These are phyloP conservation scores for Cercophora sp. DNA, from an alignment of 495 filamentous ascomycete genomes.

Conservation along the genomic window DNA sequence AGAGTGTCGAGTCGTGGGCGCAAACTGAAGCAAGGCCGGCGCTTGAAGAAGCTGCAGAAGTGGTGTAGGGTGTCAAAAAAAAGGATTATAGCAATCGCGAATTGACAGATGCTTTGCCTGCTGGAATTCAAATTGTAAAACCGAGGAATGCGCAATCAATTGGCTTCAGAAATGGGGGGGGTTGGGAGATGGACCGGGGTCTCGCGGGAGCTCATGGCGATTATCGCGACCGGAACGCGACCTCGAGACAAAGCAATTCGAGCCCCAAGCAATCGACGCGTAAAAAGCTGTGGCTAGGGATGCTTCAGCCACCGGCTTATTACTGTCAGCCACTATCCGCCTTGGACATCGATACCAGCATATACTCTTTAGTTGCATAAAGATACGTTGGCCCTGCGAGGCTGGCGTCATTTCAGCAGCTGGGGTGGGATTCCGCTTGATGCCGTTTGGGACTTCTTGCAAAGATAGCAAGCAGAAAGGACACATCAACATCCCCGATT, in stretches of 20 bases:
- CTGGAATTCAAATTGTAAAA: neutral
- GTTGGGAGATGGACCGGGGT: no score
- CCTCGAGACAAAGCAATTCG: no score
- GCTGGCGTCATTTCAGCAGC: slow-evolving; percentile 9
- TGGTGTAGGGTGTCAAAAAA: no score
- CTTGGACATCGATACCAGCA: no score
- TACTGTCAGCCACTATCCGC: no score
- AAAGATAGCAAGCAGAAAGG: slow-evolving; percentile 11
- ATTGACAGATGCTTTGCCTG: neutral
- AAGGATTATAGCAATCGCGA: neutral
- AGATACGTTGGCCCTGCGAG: neutral
- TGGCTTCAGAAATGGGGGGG: slow-evolving; percentile 7
- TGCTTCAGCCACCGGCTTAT: no score
- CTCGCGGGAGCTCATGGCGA: no score
- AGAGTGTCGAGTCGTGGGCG: no score
- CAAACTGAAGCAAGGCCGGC: no score
- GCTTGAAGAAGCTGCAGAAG: neutral
- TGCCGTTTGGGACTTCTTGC: neutral
- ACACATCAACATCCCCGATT: slow-evolving; percentile 14
- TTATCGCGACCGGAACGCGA: no score
- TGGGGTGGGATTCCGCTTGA: neutral
- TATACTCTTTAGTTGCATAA: neutral
- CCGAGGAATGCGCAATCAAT: slow-evolving; percentile 11
- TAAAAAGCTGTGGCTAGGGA: slow-evolving; percentile 1
- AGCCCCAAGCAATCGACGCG: neutral